Evolutionary conservation across 352 stramenopile genomes (phyloP), one percentile per base, ranked within the genome.

Genomic region (Pythium sukuiense): DNA sequence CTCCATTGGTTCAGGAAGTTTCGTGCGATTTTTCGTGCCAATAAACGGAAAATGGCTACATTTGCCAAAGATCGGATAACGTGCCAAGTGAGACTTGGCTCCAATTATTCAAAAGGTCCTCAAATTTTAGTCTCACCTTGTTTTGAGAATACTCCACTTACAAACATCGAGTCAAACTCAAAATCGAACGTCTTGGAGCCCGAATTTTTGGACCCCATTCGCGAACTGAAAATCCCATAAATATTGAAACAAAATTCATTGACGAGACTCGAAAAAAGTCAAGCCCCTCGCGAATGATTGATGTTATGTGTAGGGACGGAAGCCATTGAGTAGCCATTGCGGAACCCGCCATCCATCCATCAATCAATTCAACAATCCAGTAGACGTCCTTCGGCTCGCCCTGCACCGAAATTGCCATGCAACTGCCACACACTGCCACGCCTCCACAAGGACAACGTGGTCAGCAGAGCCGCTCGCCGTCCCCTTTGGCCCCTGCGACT

Each of bases 41-140:
- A 39, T 52, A 59, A 60, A 48, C 12, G 45, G 9, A 7, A 50
- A 20, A 60, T 60, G 55, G 55, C 55, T 60, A 52, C 55, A 60
- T 37, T 30, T 32, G 4, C 9, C n/a, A 26, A 49, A 48, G 53
- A 46, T 48, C 53, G 29, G 52, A 20, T 43, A 58, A 58, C 32
- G 53, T 48, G 53, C 26, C 35, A 35, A 37, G 2, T 6, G 11
- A 13, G 37, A 32, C 5, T 18, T 48, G n/a, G 8, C 8, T 13
- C 55, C 20, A 52, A 60, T 49, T 50, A 39, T 52, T 50, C 8
- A 16, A 43, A 50, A 48, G 14, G 20, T 2, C 46, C 9, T n/a
- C 6, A 30, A 60, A 50, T 37, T 50, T 60, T 60, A 14, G 11
- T 20, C 12, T 12, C 16, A 46, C 55, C 33, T 39, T 60, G 18